Conservation (phyloP, 352 stramenopile species). For the Salisapilia sapeloensis region DNA sequence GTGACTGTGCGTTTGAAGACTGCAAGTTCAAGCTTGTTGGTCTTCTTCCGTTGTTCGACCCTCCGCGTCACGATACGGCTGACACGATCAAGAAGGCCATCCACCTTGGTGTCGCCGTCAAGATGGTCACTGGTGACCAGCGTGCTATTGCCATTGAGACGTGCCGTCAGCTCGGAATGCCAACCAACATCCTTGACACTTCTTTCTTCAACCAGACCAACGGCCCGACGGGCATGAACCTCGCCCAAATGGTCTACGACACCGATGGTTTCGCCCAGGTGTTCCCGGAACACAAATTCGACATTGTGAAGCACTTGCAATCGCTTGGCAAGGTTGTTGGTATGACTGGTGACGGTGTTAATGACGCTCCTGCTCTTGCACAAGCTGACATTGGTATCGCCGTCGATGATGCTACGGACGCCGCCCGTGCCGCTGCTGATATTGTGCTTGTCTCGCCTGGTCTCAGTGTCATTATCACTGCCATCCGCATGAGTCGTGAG, state of each 20-base stretch:
- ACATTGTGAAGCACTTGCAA: slow-evolving; percentile 83
- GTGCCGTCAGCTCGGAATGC: slow-evolving; percentile 79
- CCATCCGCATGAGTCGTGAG: slow-evolving; percentile 71
- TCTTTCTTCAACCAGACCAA: slow-evolving; percentile 64
- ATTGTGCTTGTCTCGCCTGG: slow-evolving; percentile 81
- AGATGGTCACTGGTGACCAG: slow-evolving; percentile 95
- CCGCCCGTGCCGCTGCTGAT: slow-evolving; percentile 75
- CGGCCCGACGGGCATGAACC: slow-evolving; percentile 35
- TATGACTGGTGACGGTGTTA: slow-evolving; percentile 84
- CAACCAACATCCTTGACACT: slow-evolving; percentile 67
- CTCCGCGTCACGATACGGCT: slow-evolving; percentile 83
- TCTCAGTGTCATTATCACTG: slow-evolving; percentile 79
- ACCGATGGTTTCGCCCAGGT: slow-evolving; percentile 90
- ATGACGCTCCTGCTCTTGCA: slow-evolving; percentile 81
- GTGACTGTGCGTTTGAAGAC: slow-evolving; percentile 50
- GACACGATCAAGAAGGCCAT: slow-evolving; percentile 85
- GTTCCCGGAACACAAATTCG: slow-evolving; percentile 85
- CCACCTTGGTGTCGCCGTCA: slow-evolving; percentile 84
- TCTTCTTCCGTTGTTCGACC: slow-evolving; percentile 87
- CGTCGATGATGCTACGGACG: slow-evolving; percentile 79
- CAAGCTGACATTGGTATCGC: slow-evolving; percentile 87
- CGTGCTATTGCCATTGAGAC: slow-evolving; percentile 87
- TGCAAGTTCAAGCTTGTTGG: slow-evolving; percentile 86
- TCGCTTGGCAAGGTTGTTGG: slow-evolving; percentile 63
- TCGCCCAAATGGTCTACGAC: slow-evolving; percentile 79